Conservation (phyloP, 176 grass and related monocot genomes). For the Carex myosuroides region DNA sequence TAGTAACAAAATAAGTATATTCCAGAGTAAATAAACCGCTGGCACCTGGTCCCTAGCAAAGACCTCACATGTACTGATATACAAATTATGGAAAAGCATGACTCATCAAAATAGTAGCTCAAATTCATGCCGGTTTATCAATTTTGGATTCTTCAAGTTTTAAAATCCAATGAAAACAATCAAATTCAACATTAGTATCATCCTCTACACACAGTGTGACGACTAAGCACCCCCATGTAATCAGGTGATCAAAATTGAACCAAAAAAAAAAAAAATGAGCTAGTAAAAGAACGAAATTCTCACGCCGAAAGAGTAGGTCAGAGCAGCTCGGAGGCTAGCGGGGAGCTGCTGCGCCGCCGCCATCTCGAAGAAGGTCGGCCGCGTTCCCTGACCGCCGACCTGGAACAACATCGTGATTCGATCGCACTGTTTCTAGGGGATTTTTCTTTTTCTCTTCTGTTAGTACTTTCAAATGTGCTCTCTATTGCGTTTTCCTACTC, state of each 20-base stretch:
- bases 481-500: neutral
- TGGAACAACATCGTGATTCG: constrained; percentile 75
- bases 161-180: neutral
- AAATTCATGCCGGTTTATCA: neutral
- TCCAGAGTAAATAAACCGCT: neutral
- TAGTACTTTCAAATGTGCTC: neutral
- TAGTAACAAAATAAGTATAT: neutral
- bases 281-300: neutral
- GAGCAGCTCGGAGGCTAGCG: constrained; percentile 76
- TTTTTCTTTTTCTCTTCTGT: neutral
- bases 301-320: constrained; percentile 90
- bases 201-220: too few species aligned
- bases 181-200: too few species aligned
- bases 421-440: neutral
- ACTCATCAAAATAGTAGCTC: neutral
- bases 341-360: constrained; percentile 98
- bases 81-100: neutral
- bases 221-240: neutral
- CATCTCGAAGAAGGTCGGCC: constrained; percentile 99
- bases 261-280: neutral
- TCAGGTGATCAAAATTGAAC: neutral
- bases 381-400: constrained; percentile 90
- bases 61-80: neutral
- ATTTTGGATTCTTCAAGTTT: neutral
- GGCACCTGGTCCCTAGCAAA: neutral